phyloP scores from a whole-genome alignment of 2,329 filamentous ascomycete species.

The Aspergillus intermedius region DNA sequence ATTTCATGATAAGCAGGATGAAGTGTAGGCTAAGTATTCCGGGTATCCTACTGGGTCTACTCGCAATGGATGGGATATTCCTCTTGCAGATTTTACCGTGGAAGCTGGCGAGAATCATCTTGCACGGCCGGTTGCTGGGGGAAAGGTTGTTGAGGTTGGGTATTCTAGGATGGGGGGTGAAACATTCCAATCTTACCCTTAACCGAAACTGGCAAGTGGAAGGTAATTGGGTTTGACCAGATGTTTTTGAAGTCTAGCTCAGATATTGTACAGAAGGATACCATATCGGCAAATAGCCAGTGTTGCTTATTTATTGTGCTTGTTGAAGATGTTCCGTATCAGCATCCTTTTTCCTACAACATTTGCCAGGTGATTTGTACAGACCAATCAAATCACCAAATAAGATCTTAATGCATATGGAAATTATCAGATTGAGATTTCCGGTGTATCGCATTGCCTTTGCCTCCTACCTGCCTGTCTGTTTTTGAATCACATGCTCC shows the following conservation, averaged over 20 bases:
- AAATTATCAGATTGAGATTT: no score
- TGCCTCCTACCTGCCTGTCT: no score
- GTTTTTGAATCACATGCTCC: no score
- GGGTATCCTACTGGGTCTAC: conserved; percentile 32
- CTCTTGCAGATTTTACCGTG: conserved; percentile 65
- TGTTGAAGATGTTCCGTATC: no score
- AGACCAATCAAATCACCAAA: no score
- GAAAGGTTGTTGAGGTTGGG: conserved; percentile 38
- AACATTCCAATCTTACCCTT: conserved; percentile 28
- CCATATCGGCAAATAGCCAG: no score
- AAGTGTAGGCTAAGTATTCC: conserved; percentile 59
- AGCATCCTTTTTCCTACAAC: no score
- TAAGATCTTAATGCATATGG: no score
- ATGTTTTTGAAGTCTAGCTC: conserved; percentile 4
- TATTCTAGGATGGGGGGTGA: conserved; percentile 27
- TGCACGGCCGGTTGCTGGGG: conserved; percentile 42
- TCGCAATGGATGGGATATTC: conserved; percentile 58
- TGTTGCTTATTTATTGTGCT: no score
- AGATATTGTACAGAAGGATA: no score
- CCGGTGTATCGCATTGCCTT: no score
- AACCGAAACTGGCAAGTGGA: conserved; percentile 26
- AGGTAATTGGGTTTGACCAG: conserved; percentile 7
- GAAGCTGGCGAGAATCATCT: conserved; percentile 55
- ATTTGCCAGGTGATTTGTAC: no score
- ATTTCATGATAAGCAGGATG: conserved; percentile 51